Evolutionary conservation across 2,329 filamentous ascomycete species (phyloP), one percentile per base, ranked within the genome.

Genomic region (Nannizzia gypsea): DNA sequence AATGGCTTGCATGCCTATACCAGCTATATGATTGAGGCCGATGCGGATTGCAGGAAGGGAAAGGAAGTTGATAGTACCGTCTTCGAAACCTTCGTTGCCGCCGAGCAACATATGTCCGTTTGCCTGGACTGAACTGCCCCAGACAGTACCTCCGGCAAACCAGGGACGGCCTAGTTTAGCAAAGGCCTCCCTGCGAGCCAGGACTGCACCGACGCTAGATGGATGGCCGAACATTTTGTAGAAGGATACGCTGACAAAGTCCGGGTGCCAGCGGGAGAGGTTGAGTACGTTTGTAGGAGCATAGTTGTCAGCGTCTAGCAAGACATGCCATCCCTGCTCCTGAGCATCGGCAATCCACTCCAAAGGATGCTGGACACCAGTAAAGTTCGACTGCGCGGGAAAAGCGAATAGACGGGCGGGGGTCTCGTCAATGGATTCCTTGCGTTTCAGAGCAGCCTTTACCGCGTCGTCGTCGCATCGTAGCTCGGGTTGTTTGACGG

Each of bases 331-430:
- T 31, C 64, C 59, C 17, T 59, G 59, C 4, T 58, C 36, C 24
- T 60, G 42, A 62, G 64, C 63, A 57, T 66, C 67, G 13, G 72
- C 71, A 13, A 75, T 70, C 85, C 85, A 88, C 0, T 73, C 69
- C 26, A 83, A 70, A 3, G 85, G 83, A 42, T 87, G 72, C 61
- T 84, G 77, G 24, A 82, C 77, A 6, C 85, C 85, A 46, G 82
- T 85, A 77, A 88, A 83, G 67, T 88, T 88, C 31, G 84, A 87
- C 68, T 88, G 85, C 0, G 81, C 85, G 3, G 85, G 84, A 67
- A 84, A 88, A n/a, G 83, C 83, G 64, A 88, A 84, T 2, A 82
- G 67, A 1, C 76, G 59, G 8, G 38, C 26, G 48, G 69, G 66
- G 20, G 64, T 36, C 3, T 42, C 57, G 22, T 56, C 58, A 9